phyloP scores from a whole-genome alignment of 257 asterid species.

The Thymus quinquecostatus region DNA sequence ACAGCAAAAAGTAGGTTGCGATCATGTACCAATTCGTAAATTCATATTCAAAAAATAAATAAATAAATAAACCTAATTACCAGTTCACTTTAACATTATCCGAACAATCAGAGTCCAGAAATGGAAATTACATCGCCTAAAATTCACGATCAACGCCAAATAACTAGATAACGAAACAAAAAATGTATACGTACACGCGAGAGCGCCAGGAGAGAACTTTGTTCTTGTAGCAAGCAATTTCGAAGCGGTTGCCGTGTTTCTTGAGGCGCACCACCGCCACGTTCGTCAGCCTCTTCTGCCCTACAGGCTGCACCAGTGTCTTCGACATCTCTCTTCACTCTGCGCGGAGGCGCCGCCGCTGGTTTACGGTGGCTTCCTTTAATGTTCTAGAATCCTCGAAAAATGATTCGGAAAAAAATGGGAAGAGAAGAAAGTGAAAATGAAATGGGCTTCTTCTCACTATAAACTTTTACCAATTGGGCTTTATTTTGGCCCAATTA shows the following conservation, averaged over 20 bases:
- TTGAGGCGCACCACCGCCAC: conserved; percentile 95
- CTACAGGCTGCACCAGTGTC: conserved; percentile 85
- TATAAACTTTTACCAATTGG: neutral
- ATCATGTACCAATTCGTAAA: neutral
- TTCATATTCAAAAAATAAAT: no score
- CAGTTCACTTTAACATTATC: neutral
- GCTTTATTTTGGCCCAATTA: neutral
- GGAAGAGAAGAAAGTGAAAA: no score
- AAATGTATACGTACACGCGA: conserved; percentile 56
- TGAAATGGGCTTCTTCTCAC: conserved; percentile 17
- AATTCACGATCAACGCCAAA: conserved; percentile 13
- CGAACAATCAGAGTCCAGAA: conserved; percentile 1
- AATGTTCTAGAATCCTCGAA: conserved; percentile 12
- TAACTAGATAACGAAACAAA: neutral
- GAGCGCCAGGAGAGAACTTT: conserved; percentile 98
- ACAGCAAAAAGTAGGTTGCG: neutral
- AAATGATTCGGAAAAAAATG: neutral
- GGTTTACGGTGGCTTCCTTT: conserved; percentile 18
- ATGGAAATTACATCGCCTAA: neutral
- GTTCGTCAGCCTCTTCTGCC: conserved; percentile 93
- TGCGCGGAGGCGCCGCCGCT: conserved; percentile 23
- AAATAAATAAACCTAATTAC: neutral
- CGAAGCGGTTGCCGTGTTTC: conserved; percentile 87
- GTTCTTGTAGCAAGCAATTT: conserved; percentile 97
- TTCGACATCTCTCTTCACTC: conserved; percentile 61